Percentiles rank a stretch among this genome's conserved stretches.
phyloP scores from a whole-genome alignment of 106 monocot species.

The Dactylorhiza incarnata region DNA sequence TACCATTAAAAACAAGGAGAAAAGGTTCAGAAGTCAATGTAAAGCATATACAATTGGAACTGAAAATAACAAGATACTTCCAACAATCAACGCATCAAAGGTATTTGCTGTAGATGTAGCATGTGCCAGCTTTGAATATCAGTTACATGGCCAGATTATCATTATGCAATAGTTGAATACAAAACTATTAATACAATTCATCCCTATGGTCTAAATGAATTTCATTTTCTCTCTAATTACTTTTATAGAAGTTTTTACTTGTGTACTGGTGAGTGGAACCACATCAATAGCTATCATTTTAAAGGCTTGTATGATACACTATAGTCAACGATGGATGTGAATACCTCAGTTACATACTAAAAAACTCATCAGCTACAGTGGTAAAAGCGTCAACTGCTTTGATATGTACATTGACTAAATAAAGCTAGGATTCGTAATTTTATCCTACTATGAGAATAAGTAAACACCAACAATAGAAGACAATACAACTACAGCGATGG shows the following conservation, averaged over 20 bases:
- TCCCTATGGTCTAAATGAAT: not conserved
- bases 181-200: not conserved
- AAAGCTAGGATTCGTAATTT: not conserved
- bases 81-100: not conserved
- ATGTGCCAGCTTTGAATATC: not conserved
- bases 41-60: not conserved
- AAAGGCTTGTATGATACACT: not conserved
- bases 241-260: not conserved
- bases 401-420: not conserved
- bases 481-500: not conserved
- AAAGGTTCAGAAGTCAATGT: not conserved
- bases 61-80: not conserved
- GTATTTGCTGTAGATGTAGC: not conserved
- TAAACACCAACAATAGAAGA: not conserved
- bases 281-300: not conserved
- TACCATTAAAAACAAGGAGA: not conserved
- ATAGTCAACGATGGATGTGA: not conserved
- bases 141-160: not conserved
- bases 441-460: not conserved
- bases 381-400: not conserved
- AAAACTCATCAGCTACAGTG: not conserved
- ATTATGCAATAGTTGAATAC: not conserved
- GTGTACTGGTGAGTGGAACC: not conserved
- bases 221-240: not conserved
- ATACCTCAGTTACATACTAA: not conserved